phyloP scores from a whole-genome alignment of 129 eudicot species.

The Scalesia atractyloides region DNA sequence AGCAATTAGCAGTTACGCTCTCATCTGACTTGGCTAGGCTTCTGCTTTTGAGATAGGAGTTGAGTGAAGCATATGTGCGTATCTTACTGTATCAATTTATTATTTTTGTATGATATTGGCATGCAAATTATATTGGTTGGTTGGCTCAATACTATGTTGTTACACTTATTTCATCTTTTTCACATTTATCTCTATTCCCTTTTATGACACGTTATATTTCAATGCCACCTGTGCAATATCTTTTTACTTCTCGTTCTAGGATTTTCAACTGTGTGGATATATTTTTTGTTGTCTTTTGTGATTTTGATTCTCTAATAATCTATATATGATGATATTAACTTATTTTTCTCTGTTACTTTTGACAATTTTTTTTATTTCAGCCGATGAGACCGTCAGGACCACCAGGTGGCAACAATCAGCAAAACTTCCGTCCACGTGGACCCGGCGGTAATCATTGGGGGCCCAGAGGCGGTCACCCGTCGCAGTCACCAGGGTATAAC shows the following conservation, averaged over 20 bases:
- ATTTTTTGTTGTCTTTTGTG: not conserved
- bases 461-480: conserved; percentile 55
- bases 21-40: not conserved
- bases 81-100: conserved; percentile 5
- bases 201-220: not conserved
- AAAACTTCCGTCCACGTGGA: conserved; percentile 75
- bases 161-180: not conserved
- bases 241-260: not conserved
- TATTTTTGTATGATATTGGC: not conserved
- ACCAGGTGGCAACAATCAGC: conserved; percentile 65
- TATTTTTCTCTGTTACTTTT: not conserved
- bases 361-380: conserved; percentile 34
- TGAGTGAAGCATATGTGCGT: not conserved
- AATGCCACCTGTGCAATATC: not conserved
- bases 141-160: not conserved
- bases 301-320: not conserved
- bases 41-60: not conserved
- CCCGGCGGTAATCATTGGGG: conserved; percentile 78
- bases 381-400: conserved; percentile 55
- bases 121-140: conserved; percentile 2
- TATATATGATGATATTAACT: conserved; percentile 10
- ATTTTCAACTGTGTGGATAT: not conserved
- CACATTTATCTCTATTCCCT: not conserved
- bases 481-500: conserved; percentile 58
- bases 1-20: not conserved